A percentile compares a stretch with the other conserved stretches of the same genome.
These are phyloP conservation scores for Mercurialis annua DNA, from an alignment of 345 rosid species.

Conservation along the genomic window DNA sequence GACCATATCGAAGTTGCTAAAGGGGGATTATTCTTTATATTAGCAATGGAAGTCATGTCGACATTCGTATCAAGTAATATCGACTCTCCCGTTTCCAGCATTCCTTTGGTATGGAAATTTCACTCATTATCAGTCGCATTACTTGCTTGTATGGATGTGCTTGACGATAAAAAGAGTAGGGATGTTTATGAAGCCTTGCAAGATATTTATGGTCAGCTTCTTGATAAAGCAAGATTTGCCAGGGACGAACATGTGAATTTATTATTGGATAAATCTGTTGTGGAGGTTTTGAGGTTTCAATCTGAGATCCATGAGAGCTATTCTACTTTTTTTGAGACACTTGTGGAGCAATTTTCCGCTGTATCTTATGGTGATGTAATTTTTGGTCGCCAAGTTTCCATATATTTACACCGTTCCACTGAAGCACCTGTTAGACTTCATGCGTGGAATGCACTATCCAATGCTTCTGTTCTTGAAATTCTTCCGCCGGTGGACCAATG, in stretches of 20 bases:
- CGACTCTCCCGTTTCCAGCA: conserved; percentile 47
- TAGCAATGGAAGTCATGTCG: conserved; percentile 70
- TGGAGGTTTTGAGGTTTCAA: conserved; percentile 59
- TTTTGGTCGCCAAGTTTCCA: conserved; percentile 74
- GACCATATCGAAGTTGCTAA: conserved; percentile 51
- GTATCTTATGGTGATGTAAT: conserved; percentile 69
- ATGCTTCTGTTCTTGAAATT: conserved; percentile 72
- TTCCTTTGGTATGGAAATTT: conserved; percentile 77
- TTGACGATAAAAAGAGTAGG: conserved; percentile 66
- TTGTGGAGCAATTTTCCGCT: conserved; percentile 77
- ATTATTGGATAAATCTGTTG: conserved; percentile 12
- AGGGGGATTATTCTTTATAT: conserved; percentile 74
- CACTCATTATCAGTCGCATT: conserved; percentile 72
- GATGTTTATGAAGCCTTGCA: conserved; percentile 64
- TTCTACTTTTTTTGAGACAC: conserved; percentile 64
- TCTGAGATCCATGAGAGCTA: conserved; percentile 69
- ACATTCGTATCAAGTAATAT: conserved; percentile 30
- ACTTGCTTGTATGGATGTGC: conserved; percentile 67
- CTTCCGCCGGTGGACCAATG: conserved; percentile 72
- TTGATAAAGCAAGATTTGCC: conserved; percentile 44
- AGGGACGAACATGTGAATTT: conserved; percentile 11
- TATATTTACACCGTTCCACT: conserved; percentile 60
- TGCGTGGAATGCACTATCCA: conserved; percentile 67
- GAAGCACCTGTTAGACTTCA: conserved; percentile 65
- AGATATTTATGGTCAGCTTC: conserved; percentile 59